These are phyloP conservation scores for Sphaerulina populicola DNA, from an alignment of 2,329 filamentous ascomycete genomes.

Conservation along the genomic window DNA sequence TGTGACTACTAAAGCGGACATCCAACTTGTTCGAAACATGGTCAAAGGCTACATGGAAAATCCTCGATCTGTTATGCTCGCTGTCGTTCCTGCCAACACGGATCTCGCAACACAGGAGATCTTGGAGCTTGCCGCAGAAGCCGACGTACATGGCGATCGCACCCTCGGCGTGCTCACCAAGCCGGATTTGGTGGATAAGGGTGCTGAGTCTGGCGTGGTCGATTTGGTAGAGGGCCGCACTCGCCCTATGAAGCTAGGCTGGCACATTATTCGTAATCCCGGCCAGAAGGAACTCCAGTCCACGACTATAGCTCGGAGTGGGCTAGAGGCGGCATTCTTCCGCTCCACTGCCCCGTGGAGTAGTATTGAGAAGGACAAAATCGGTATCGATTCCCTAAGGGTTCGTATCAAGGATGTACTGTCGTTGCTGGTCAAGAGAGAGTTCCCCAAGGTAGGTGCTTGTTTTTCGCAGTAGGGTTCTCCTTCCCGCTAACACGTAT, in stretches of 20 bases:
- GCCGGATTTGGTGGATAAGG: constrained; percentile 30
- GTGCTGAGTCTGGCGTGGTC: constrained; percentile 21
- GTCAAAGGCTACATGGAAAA: constrained; percentile 38
- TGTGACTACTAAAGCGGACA: constrained; percentile 35
- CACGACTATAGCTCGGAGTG: constrained; percentile 8
- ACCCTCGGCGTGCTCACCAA: constrained; percentile 37
- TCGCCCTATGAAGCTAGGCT: constrained; percentile 28
- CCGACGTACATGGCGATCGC: constrained; percentile 29
- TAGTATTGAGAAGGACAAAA: constrained; percentile 31
- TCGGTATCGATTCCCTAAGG: constrained; percentile 38
- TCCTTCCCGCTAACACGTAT: no score
- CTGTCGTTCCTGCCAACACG: constrained; percentile 39
- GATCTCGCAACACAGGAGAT: constrained; percentile 44
- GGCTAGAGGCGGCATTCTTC: constrained; percentile 34
- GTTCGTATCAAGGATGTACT: constrained; percentile 38
- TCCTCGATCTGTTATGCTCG: constrained; percentile 36
- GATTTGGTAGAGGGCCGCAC: constrained; percentile 25
- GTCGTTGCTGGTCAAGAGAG: constrained; percentile 36
- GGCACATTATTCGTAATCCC: constrained; percentile 31
- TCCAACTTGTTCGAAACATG: constrained; percentile 35
- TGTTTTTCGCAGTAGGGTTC: no score
- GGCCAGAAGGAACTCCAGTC: constrained; percentile 25
- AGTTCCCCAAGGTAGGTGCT: constrained; percentile 41
- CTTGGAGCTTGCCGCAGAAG: constrained; percentile 35
- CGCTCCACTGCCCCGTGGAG: constrained; percentile 33